Evolutionary conservation across 495 filamentous ascomycete species (phyloP).

Genomic region (Xylaria longipes): DNA sequence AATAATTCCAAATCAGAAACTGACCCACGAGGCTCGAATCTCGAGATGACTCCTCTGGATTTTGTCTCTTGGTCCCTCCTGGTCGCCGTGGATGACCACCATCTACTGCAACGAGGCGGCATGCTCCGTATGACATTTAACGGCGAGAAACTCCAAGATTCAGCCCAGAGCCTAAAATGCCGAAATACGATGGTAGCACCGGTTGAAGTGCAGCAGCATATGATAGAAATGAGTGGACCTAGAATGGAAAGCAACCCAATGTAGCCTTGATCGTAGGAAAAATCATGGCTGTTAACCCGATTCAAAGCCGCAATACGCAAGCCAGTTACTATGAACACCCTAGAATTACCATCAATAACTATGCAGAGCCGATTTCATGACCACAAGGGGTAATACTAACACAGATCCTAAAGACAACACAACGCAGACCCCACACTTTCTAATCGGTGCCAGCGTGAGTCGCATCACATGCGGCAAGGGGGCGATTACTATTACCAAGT

Average conservation of each 20-base stretch:
- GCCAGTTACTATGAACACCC: conserved; percentile 16
- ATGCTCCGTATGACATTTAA: background rate
- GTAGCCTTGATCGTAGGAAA: conserved; percentile 12
- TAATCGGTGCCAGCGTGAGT: background rate
- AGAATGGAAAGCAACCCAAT: conserved; percentile 16
- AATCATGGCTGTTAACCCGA: conserved; percentile 10
- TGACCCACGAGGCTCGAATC: background rate
- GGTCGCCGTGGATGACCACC: background rate
- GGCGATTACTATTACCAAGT: background rate
- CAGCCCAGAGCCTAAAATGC: background rate
- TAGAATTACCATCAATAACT: background rate
- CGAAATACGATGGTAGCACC: background rate
- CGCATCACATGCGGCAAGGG: background rate
- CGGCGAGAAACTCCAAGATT: background rate
- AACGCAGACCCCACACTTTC: background rate
- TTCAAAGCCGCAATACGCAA: conserved; percentile 10
- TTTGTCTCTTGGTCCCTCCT: background rate
- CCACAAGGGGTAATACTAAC: background rate
- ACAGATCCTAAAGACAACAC: conserved; percentile 5
- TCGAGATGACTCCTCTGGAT: background rate
- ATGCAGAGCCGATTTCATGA: background rate
- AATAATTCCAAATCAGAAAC: background rate
- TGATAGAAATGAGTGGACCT: background rate
- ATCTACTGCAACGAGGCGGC: background rate
- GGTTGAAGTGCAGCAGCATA: conserved; percentile 4